These are phyloP conservation scores for Pholiota conissans DNA, from an alignment of 768 basidiomycete species.

Conservation along the genomic window DNA sequence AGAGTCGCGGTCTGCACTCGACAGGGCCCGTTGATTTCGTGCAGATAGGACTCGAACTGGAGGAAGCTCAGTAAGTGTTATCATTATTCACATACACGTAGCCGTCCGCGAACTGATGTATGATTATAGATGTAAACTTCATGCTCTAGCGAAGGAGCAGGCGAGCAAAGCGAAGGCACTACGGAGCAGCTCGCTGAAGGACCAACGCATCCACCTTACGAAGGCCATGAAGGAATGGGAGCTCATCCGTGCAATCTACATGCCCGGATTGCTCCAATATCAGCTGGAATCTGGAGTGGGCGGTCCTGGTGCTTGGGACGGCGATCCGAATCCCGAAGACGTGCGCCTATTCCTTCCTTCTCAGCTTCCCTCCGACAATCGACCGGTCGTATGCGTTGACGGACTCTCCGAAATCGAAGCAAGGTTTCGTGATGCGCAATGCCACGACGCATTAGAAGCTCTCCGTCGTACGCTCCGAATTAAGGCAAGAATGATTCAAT, in stretches of 20 bases:
- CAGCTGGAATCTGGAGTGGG: neutral
- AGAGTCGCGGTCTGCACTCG: too few species aligned
- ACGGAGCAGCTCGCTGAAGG: too few species aligned
- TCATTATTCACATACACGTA: too few species aligned
- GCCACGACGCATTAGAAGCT: conserved; percentile 15
- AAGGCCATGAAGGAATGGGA: conserved; percentile 9
- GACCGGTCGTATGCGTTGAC: neutral
- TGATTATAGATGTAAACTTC: too few species aligned
- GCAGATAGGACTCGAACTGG: too few species aligned
- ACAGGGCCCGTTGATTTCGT: too few species aligned
- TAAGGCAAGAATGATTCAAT: conserved; percentile 19
- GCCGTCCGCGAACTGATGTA: too few species aligned
- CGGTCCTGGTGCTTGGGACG: neutral
- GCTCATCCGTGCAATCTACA: conserved; percentile 10
- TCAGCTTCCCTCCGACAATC: neutral
- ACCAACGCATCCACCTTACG: neutral
- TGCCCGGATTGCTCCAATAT: conserved; percentile 16
- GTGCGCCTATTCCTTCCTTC: conserved; percentile 8
- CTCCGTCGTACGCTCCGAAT: conserved; percentile 18
- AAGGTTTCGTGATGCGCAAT: conserved; percentile 21
- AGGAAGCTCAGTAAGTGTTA: too few species aligned
- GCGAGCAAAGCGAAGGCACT: too few species aligned
- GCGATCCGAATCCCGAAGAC: conserved; percentile 5
- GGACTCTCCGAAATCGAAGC: too few species aligned
- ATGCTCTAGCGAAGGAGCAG: too few species aligned